Evolutionary conservation across 768 basidiomycete genomes (phyloP).

Genomic region (Erythrobasidium yunnanense): DNA sequence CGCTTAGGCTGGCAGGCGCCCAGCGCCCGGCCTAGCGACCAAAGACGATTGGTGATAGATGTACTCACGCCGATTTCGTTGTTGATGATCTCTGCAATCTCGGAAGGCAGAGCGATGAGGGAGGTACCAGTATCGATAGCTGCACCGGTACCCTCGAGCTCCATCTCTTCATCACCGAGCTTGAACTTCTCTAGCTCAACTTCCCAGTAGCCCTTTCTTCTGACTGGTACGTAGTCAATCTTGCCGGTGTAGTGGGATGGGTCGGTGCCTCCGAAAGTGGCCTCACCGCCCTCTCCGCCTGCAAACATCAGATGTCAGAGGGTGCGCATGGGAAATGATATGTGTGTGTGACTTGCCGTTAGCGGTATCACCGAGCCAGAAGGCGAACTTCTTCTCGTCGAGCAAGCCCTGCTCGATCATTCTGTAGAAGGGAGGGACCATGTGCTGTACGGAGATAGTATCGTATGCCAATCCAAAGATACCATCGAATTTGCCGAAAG

Average conservation of each 20-base stretch:
- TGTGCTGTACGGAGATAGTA: slow-evolving; percentile 86
- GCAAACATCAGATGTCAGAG: not conserved
- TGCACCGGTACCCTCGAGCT: slow-evolving; percentile 68
- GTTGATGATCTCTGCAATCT: slow-evolving; percentile 96
- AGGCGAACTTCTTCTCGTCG: slow-evolving; percentile 79
- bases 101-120: slow-evolving; percentile 81
- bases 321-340: not conserved
- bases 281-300: slow-evolving; percentile 57
- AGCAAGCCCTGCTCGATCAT: slow-evolving; percentile 75
- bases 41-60: slow-evolving; percentile 47
- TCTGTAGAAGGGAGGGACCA: slow-evolving; percentile 85
- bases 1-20: not conserved
- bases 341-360: slow-evolving; percentile 48
- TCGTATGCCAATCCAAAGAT: slow-evolving; percentile 89
- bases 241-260: slow-evolving; percentile 61
- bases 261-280: slow-evolving; percentile 84
- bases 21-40: not conserved
- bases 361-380: slow-evolving; percentile 79
- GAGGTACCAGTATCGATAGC: slow-evolving; percentile 56
- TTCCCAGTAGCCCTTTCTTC: slow-evolving; percentile 70
- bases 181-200: slow-evolving; percentile 77
- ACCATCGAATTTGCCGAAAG: slow-evolving; percentile 89
- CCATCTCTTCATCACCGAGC: slow-evolving; percentile 77
- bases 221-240: slow-evolving; percentile 75
- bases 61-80: slow-evolving; percentile 69